A percentile compares a stretch with the other conserved stretches of the same genome.
phyloP scores from a whole-genome alignment of 139 green algal species.

The Asterochloris sp. region DNA sequence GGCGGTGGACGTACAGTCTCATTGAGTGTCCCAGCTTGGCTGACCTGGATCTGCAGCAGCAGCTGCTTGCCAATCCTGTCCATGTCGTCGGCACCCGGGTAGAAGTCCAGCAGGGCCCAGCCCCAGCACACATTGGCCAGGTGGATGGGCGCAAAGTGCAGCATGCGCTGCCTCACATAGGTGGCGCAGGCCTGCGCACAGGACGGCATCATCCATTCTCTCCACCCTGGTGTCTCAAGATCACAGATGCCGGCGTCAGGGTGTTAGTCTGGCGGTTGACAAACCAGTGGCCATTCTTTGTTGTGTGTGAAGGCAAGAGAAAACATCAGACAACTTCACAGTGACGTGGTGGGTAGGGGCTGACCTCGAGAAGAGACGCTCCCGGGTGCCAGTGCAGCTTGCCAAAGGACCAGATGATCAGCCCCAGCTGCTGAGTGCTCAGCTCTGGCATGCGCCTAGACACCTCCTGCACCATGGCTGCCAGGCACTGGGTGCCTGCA shows the following conservation, averaged over 20 bases:
- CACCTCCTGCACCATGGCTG: constrained; percentile 4
- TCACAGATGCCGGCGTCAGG: too few relatives aligned
- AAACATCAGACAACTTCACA: not conserved
- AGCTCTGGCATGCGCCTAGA: constrained; percentile 16
- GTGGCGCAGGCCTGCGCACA: constrained; percentile 21
- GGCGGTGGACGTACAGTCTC: not conserved
- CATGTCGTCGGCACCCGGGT: constrained; percentile 35
- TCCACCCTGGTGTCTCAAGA: not conserved
- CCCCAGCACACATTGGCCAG: constrained; percentile 39
- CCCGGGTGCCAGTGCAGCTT: constrained; percentile 23
- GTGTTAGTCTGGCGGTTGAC: not conserved
- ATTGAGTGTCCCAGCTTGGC: not conserved
- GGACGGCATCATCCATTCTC: not conserved
- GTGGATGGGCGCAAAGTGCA: constrained; percentile 39
- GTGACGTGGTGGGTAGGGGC: not conserved
- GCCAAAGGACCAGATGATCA: constrained; percentile 29
- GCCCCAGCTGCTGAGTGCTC: constrained; percentile 24
- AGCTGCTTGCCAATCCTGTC: constrained; percentile 20
- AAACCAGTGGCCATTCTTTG: not conserved
- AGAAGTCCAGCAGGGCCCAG: constrained; percentile 32
- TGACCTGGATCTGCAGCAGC: constrained; percentile 29
- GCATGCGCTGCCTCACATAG: constrained; percentile 7
- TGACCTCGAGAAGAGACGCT: constrained; percentile 1
- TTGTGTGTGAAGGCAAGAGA: not conserved
- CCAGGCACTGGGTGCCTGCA: constrained; percentile 1